These are phyloP conservation scores for Coniochaeta ligniaria DNA, from an alignment of 2,329 filamentous ascomycete species.

Conservation along the genomic window DNA sequence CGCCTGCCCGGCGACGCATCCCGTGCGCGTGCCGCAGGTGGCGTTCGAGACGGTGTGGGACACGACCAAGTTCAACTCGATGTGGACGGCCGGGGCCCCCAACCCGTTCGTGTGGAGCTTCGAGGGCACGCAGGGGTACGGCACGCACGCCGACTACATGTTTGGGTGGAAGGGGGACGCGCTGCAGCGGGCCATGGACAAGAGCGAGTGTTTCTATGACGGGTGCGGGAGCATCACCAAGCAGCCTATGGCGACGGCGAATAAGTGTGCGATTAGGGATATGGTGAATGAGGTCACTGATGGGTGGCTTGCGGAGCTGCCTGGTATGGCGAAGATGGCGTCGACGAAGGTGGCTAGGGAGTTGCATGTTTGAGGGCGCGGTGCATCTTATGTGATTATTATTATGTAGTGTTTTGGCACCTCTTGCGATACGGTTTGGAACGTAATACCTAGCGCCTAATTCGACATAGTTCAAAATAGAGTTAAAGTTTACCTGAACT, in stretches of 20 bases:
- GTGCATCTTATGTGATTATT: not conserved
- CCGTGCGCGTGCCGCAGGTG: constrained; percentile 9
- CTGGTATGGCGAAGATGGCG: not conserved
- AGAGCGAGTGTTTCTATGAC: constrained; percentile 29
- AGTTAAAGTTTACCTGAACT: too few relatives aligned
- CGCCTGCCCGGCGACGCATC: constrained; percentile 7
- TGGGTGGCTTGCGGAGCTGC: constrained; percentile 12
- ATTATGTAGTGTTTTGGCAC: too few relatives aligned
- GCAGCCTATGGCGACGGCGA: constrained; percentile 20
- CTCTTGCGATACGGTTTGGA: too few relatives aligned
- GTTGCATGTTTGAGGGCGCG: not conserved
- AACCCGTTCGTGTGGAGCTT: constrained; percentile 11
- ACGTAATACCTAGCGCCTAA: too few relatives aligned
- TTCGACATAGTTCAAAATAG: too few relatives aligned
- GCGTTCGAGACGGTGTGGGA: constrained; percentile 10
- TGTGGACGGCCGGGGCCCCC: constrained; percentile 7
- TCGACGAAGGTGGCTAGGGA: not conserved
- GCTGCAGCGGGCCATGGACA: constrained; percentile 7
- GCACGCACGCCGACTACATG: constrained; percentile 7
- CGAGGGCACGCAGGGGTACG: constrained; percentile 5
- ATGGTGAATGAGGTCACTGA: constrained; percentile 20
- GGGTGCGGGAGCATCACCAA: constrained; percentile 23
- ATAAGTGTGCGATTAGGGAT: constrained; percentile 20
- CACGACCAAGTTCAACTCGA: constrained; percentile 12
- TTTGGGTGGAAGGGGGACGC: constrained; percentile 8